Percentiles rank a stretch among this genome's conserved stretches.
Evolutionary conservation across 176 grass and related monocot species (phyloP).

Genomic region (barley (Hordeum vulgare)): MorexV3_pseudomolecules_assembly NC_058522.1:532348209-532348708

Average conservation of each 20-base stretch:
- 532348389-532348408: background rate
- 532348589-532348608: background rate
- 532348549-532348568: no score
- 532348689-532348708: conserved; percentile 83
- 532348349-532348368: conserved; percentile 85
- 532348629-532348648: background rate
- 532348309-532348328: conserved; percentile 39
- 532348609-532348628: background rate
- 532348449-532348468: conserved; percentile 63
- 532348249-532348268: conserved; percentile 35
- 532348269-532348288: background rate
- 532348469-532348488: conserved; percentile 69
- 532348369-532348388: background rate
- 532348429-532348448: conserved; percentile 10
- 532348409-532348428: background rate
- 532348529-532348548: background rate
- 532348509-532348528: conserved; percentile 83
- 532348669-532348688: conserved; percentile 85
- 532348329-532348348: conserved; percentile 36
- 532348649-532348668: conserved; percentile 37
- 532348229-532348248: conserved; percentile 39
- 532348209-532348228: background rate
- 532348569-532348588: no score
- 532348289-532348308: background rate
- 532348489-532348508: conserved; percentile 52